Evolutionary conservation across 345 rosid genomes (phyloP).

Genomic region (Populus davidiana): DNA sequence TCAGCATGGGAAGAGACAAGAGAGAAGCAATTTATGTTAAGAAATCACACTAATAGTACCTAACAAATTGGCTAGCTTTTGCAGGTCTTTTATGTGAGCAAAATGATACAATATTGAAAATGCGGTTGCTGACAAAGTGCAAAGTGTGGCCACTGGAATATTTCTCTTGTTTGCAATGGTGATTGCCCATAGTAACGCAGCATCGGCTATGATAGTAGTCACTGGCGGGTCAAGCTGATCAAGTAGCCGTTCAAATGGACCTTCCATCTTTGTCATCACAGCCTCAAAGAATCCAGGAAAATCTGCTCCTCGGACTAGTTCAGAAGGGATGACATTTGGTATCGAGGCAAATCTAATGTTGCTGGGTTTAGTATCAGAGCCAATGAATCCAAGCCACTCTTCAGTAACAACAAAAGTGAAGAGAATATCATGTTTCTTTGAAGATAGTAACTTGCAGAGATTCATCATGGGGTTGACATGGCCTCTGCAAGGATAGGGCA

Average conservation of each 20-base stretch:
- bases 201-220: constrained; percentile 33
- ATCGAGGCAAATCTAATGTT: constrained; percentile 34
- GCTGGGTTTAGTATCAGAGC: constrained; percentile 35
- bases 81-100: constrained; percentile 17
- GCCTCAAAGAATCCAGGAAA: constrained; percentile 42
- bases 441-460: constrained; percentile 43
- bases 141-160: constrained; percentile 43
- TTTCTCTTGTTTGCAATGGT: constrained; percentile 34
- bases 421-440: constrained; percentile 32
- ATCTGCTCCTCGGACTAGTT: constrained; percentile 33
- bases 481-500: constrained; percentile 69
- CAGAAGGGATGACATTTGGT: constrained; percentile 54
- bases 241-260: constrained; percentile 49
- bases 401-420: constrained; percentile 61
- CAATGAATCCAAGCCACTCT: constrained; percentile 61
- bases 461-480: constrained; percentile 72
- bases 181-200: constrained; percentile 34
- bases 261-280: constrained; percentile 38
- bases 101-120: constrained; percentile 39
- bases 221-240: constrained; percentile 35
- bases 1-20: not conserved
- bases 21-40: not conserved
- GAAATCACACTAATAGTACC: constrained; percentile 19
- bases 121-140: constrained; percentile 40
- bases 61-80: constrained; percentile 11